phyloP scores from a whole-genome alignment of 2,329 filamentous ascomycete species.

The Colletotrichum lindemuthianum region DNA sequence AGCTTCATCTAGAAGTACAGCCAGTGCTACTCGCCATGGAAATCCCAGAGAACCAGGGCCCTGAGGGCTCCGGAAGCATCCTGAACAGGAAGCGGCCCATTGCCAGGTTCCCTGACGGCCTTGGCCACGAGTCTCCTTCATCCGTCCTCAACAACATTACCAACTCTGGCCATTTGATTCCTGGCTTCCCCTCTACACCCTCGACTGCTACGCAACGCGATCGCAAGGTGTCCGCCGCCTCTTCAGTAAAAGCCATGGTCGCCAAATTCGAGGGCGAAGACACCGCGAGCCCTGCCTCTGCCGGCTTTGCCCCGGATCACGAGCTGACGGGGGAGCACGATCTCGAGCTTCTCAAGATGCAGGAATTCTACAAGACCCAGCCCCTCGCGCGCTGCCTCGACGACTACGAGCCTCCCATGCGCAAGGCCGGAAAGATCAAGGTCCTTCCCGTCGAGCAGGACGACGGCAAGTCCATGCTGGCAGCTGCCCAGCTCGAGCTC shows the following conservation, averaged over 20 bases:
- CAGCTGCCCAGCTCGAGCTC: conserved; percentile 21
- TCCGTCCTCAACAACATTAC: conserved; percentile 6
- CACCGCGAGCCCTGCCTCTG: neutral
- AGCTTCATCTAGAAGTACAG: neutral
- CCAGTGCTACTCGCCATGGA: neutral
- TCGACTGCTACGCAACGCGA: neutral
- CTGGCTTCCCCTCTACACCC: conserved; percentile 7
- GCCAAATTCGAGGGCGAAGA: conserved; percentile 23
- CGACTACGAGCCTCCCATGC: conserved; percentile 19
- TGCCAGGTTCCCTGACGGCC: conserved; percentile 21
- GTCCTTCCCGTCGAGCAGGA: conserved; percentile 14
- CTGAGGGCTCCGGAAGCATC: neutral
- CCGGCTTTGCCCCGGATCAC: neutral
- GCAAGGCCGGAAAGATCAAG: conserved; percentile 13
- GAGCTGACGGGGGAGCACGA: neutral
- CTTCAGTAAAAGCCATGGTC: conserved; percentile 34
- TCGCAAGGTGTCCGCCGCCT: conserved; percentile 18
- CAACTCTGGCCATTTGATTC: conserved; percentile 12
- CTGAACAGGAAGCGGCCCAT: conserved; percentile 34
- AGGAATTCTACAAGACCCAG: conserved; percentile 22
- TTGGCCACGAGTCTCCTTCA: conserved; percentile 25
- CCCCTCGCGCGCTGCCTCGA: conserved; percentile 27
- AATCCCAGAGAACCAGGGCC: neutral
- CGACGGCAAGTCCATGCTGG: conserved; percentile 21
- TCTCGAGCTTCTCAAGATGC: conserved; percentile 29